These are phyloP conservation scores for Isabelozyma heimii DNA, from an alignment of 805 yeast species.

Conservation along the genomic window DNA sequence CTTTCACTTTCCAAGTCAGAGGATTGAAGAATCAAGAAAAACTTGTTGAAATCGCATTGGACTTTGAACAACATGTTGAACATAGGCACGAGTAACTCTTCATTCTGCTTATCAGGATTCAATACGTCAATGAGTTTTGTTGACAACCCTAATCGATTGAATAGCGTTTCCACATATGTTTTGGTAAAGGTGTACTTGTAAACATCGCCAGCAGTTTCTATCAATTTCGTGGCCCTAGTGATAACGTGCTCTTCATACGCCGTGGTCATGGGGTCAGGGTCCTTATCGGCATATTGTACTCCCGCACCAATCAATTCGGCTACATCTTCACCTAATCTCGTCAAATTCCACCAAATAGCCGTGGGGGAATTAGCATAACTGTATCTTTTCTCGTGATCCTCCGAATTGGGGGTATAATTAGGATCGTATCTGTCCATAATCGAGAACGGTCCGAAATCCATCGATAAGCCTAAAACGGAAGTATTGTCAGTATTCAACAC, in stretches of 20 bases:
- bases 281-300: slow-evolving; percentile 44
- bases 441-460: slow-evolving; percentile 95
- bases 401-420: slow-evolving; percentile 83
- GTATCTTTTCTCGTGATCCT: slow-evolving; percentile 70
- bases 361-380: slow-evolving; percentile 82
- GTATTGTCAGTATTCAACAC: slow-evolving; percentile 94
- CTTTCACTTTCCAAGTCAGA: slow-evolving; percentile 26
- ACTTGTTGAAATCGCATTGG: slow-evolving; percentile 75
- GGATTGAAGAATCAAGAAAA: slow-evolving; percentile 64
- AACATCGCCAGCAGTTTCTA: slow-evolving; percentile 61
- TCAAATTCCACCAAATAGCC: slow-evolving; percentile 90
- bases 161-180: slow-evolving; percentile 55
- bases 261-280: slow-evolving; percentile 42
- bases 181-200: slow-evolving; percentile 62
- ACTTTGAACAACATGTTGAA: slow-evolving; percentile 59
- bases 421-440: slow-evolving; percentile 85
- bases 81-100: slow-evolving; percentile 54
- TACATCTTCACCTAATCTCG: slow-evolving; percentile 78
- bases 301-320: slow-evolving; percentile 82
- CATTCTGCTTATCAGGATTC: slow-evolving; percentile 37
- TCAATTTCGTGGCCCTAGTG: slow-evolving; percentile 60
- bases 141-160: slow-evolving; percentile 66
- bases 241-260: slow-evolving; percentile 52
- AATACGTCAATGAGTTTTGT: slow-evolving; percentile 28
- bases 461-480: slow-evolving; percentile 78